phyloP scores from a whole-genome alignment of 495 filamentous ascomycete genomes.

The Diplogelasinospora grovesii region DNA sequence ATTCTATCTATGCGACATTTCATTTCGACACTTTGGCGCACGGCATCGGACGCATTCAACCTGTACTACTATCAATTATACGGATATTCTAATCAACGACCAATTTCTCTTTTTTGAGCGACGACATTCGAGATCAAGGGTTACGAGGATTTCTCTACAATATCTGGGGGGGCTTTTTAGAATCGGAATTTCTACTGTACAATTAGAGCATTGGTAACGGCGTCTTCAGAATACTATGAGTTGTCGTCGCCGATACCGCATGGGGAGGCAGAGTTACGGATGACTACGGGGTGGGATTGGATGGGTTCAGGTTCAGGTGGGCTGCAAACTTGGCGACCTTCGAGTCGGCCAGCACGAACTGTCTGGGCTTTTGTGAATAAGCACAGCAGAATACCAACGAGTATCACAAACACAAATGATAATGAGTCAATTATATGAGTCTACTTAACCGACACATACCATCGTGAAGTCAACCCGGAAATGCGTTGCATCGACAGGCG shows the following conservation, averaged over 20 bases:
- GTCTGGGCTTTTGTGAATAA: not conserved
- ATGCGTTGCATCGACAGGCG: too few species aligned
- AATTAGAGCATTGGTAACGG: slow-evolving; percentile 20
- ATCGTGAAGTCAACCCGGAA: too few species aligned
- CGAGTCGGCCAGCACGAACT: too few species aligned
- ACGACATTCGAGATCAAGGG: slow-evolving; percentile 18
- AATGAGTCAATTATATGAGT: too few species aligned
- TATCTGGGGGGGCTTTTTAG: slow-evolving; percentile 4
- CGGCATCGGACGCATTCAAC: slow-evolving; percentile 8
- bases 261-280: slow-evolving; percentile 11
- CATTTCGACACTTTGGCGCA: slow-evolving; percentile 7
- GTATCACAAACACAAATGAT: too few species aligned
- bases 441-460: too few species aligned
- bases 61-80: slow-evolving; percentile 27
- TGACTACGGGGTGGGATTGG: slow-evolving; percentile 2
- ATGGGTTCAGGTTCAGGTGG: not conserved
- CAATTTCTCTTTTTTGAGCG: slow-evolving; percentile 10
- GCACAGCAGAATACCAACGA: not conserved
- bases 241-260: slow-evolving; percentile 19
- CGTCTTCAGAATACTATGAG: slow-evolving; percentile 20
- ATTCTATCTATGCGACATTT: slow-evolving; percentile 7
- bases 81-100: slow-evolving; percentile 24
- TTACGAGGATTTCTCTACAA: slow-evolving; percentile 11
- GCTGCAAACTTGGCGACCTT: too few species aligned
- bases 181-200: slow-evolving; percentile 17